A percentile compares a stretch with the other conserved stretches of the same genome.
These are phyloP conservation scores for Fusarium musae DNA, from an alignment of 2,329 filamentous ascomycete species.

Conservation along the genomic window DNA sequence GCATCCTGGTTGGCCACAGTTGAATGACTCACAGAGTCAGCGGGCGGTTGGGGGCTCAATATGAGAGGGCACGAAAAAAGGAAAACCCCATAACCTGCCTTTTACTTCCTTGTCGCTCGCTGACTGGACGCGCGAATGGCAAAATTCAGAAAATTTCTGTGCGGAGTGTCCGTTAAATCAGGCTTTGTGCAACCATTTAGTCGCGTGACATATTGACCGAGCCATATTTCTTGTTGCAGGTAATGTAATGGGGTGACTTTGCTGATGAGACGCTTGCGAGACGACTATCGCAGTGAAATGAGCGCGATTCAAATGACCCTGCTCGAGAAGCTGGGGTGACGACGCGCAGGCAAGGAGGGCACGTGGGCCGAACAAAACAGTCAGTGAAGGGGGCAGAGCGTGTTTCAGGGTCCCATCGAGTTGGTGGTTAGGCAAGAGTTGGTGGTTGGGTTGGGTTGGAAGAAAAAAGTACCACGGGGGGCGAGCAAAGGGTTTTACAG, in stretches of 20 bases:
- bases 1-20: constrained; percentile 39
- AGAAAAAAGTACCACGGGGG: constrained; percentile 39
- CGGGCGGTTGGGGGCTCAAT: constrained; percentile 30
- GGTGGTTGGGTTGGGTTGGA: constrained; percentile 34
- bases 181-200: constrained; percentile 11
- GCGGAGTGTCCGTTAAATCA: constrained; percentile 28
- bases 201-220: constrained; percentile 1
- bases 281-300: constrained; percentile 18
- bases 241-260: constrained; percentile 16
- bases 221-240: constrained; percentile 1
- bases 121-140: constrained; percentile 7
- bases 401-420: constrained; percentile 44
- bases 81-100: constrained; percentile 38
- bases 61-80: constrained; percentile 29
- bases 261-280: constrained; percentile 39
- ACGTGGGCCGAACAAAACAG: constrained; percentile 23
- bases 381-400: constrained; percentile 41
- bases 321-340: constrained; percentile 10
- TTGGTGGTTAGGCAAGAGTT: constrained; percentile 37
- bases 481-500: constrained; percentile 43
- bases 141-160: constrained; percentile 28
- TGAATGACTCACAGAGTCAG: constrained; percentile 44
- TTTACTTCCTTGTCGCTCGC: constrained; percentile 7
- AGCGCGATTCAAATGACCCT: constrained; percentile 2
- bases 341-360: constrained; percentile 35